Evolutionary conservation across 75 land plant genomes (phyloP), one percentile per base, ranked within the genome.

Genomic region (Sequoia sempervirens): DNA sequence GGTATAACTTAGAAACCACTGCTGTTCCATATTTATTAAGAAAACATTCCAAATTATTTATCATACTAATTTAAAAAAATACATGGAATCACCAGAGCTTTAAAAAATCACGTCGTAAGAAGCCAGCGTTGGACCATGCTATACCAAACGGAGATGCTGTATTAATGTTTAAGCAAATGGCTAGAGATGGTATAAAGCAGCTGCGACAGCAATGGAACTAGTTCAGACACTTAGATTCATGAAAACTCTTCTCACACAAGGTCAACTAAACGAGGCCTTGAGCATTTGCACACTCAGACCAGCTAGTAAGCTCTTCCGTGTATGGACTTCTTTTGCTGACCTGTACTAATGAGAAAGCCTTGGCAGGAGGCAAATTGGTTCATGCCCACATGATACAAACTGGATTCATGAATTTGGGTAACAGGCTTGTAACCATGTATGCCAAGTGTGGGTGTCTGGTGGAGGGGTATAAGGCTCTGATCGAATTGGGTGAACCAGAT

Each of bases 351-450:
- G 46, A 78, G 80, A 78, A 78, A 43, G 50, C 30, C 46, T 40
- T 45, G 0, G 20, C 14, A 4, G 50, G 26, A 43, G 80, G 32
- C 46, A 78, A 78, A 78, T 40, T n/a, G 28, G 26, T 78, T 15
- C 50, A 78, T 11, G 47, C 47, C 50, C 80, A 43, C 47, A 78
- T 78, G 50, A 45, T 37, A 20, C 13, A 43, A 12, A 78, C 13
- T 2, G 90, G 92, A 74, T 79, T 87, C 54, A 61, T 40, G 41
- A 18, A 23, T 8, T 69, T 89, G 58, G 43, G 41, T 5, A 18
- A 38, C 38, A 75, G 20, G 41, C 78, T 75, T 75, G 26, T 75
- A 41, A 75, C 10, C 43, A 75, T 75, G 43, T 75, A 75, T 75
- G 78, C 78, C 78, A 75, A 75, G 10, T 75, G 78, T 80, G 85